phyloP scores from a whole-genome alignment of 345 rosid species.

The Psidium friedrichsthalianum region DNA sequence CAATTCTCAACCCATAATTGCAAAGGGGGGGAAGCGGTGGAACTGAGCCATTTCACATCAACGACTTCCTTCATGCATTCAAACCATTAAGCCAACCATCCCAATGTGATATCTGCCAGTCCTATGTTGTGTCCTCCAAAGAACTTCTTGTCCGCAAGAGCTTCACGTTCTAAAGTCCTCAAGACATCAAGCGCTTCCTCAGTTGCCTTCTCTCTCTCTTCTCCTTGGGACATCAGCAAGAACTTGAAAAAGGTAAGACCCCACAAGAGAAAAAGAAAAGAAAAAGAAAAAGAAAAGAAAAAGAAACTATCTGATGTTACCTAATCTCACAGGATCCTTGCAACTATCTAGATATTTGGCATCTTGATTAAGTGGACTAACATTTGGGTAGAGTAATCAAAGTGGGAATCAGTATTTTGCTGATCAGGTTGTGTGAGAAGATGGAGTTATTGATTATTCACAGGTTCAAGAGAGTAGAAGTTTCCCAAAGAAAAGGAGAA shows the following conservation, averaged over 20 bases:
- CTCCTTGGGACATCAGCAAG: neutral
- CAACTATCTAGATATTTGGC: neutral
- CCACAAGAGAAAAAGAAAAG: no score
- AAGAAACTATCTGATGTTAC: neutral
- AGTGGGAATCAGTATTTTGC: neutral
- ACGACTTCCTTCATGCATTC: neutral
- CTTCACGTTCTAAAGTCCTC: slow-evolving; percentile 3
- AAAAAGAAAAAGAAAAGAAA: rapidly evolving
- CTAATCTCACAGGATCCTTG: neutral
- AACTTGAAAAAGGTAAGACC: neutral
- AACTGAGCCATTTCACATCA: slow-evolving; percentile 1
- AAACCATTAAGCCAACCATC: slow-evolving; percentile 4
- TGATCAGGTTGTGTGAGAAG: neutral
- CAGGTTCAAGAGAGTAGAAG: neutral
- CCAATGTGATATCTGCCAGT: slow-evolving; percentile 4
- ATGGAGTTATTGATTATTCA: neutral
- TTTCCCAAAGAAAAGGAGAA: neutral
- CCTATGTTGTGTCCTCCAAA: neutral
- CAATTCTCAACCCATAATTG: slow-evolving; percentile 5
- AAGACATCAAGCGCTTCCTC: neutral
- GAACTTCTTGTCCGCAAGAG: slow-evolving; percentile 10
- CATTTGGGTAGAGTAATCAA: neutral
- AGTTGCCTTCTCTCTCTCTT: slow-evolving; percentile 8
- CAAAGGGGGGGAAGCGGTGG: slow-evolving; percentile 1
- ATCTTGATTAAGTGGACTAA: neutral